Evolutionary conservation across 306 rosid genomes (phyloP).

Genomic region (Quercus gilva): DNA sequence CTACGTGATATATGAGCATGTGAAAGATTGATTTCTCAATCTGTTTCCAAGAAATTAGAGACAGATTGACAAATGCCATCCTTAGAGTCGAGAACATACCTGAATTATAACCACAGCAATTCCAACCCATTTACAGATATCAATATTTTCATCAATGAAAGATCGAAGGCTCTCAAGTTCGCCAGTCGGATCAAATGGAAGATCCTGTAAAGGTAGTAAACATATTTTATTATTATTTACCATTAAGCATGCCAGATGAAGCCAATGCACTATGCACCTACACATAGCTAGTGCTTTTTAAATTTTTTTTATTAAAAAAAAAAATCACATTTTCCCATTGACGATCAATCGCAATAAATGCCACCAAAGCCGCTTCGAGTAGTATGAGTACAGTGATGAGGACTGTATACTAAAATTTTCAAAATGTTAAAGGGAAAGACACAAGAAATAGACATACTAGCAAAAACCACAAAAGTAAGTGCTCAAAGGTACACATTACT

Average conservation of each 20-base stretch:
- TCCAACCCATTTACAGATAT: slow-evolving; percentile 80
- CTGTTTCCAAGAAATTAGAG: not conserved
- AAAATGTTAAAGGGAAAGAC: slow-evolving; percentile 45
- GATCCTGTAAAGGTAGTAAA: slow-evolving; percentile 55
- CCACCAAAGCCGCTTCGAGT: slow-evolving; percentile 72
- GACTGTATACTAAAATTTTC: slow-evolving; percentile 60
- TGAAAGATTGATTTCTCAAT: slow-evolving; percentile 2
- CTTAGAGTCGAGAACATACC: slow-evolving; percentile 44
- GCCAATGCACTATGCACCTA: slow-evolving; percentile 15
- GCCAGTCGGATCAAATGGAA: slow-evolving; percentile 88
- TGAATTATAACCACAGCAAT: slow-evolving; percentile 57
- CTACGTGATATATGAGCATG: not conserved
- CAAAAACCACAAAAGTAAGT: not conserved
- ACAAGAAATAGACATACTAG: not conserved
- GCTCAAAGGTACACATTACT: not conserved
- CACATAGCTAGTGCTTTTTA: not conserved
- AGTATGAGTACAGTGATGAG: slow-evolving; percentile 50
- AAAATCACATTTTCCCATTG: slow-evolving; percentile 70
- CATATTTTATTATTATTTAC: slow-evolving; percentile 1
- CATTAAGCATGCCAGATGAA: slow-evolving; percentile 13
- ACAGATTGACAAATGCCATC: slow-evolving; percentile 11
- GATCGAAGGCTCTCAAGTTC: slow-evolving; percentile 57
- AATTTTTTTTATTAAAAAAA: not conserved
- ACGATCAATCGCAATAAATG: slow-evolving; percentile 75
- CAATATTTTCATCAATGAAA: slow-evolving; percentile 66